Conservation (phyloP, 2,329 filamentous ascomycete species). For the Alternaria infectoria region DNA sequence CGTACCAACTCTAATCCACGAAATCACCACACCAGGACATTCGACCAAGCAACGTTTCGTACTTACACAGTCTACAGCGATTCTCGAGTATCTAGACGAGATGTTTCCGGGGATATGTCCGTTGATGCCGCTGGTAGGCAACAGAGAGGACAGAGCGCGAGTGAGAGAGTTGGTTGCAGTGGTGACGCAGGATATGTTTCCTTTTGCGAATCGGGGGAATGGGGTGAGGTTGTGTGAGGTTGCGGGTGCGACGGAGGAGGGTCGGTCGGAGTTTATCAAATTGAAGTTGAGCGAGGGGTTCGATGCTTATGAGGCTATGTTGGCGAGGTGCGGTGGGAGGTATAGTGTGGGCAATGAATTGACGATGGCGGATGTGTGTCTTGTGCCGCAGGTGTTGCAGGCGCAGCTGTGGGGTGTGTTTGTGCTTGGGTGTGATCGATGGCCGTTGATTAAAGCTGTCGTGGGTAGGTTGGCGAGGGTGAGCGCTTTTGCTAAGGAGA, state of each 20-base stretch:
- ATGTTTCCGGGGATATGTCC: neutral
- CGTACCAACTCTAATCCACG: neutral
- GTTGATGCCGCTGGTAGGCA: constrained; percentile 45
- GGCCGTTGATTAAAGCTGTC: constrained; percentile 57
- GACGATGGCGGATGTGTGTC: constrained; percentile 64
- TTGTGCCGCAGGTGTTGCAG: constrained; percentile 65
- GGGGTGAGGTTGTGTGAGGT: constrained; percentile 57
- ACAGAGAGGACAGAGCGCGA: constrained; percentile 54
- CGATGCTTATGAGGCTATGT: constrained; percentile 61
- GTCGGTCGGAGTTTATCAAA: neutral
- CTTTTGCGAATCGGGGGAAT: constrained; percentile 64
- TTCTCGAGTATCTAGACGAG: neutral
- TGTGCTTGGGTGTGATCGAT: constrained; percentile 45
- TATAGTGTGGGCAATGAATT: constrained; percentile 64
- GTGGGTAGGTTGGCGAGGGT: constrained; percentile 55
- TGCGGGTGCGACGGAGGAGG: constrained; percentile 34
- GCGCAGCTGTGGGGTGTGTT: constrained; percentile 63
- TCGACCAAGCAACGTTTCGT: neutral
- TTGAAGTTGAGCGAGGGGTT: constrained; percentile 59
- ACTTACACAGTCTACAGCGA: neutral
- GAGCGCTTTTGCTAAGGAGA: constrained; percentile 52
- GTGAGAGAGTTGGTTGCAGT: constrained; percentile 63
- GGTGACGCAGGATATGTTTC: constrained; percentile 65
- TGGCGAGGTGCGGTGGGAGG: constrained; percentile 48
- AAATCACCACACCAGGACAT: constrained; percentile 58